These are phyloP conservation scores for Phalaenopsis equestris DNA, from an alignment of 106 monocot genomes.

Conservation along the genomic window DNA sequence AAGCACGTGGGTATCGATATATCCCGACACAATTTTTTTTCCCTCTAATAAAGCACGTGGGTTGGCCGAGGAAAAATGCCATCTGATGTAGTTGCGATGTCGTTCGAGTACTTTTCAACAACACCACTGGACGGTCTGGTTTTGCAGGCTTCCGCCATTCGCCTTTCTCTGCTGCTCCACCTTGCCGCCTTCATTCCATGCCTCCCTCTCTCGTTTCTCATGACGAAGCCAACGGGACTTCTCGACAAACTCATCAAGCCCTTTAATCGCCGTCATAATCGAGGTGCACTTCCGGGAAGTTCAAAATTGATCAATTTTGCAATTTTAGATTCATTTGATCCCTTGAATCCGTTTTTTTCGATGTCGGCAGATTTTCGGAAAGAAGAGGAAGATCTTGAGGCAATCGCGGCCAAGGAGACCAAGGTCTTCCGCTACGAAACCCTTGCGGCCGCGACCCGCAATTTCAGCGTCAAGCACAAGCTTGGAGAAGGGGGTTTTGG, in stretches of 20 bases:
- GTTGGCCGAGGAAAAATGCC: too few species aligned
- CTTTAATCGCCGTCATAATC: neutral
- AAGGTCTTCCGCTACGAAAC: slow-evolving; percentile 55
- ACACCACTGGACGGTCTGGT: too few species aligned
- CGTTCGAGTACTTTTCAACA: too few species aligned
- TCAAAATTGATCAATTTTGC: neutral
- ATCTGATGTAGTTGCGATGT: too few species aligned
- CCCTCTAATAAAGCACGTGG: too few species aligned
- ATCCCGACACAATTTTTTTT: too few species aligned
- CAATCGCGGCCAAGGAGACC: slow-evolving; percentile 61
- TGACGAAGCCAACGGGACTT: neutral
- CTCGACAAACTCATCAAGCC: neutral
- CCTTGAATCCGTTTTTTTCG: neutral
- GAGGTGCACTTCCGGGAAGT: neutral
- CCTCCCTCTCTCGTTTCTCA: neutral
- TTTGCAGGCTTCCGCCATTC: too few species aligned
- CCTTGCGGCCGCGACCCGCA: slow-evolving; percentile 46
- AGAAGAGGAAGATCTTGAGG: slow-evolving; percentile 46
- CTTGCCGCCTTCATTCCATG: neutral
- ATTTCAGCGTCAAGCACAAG: slow-evolving; percentile 49
- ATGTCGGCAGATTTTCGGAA: slow-evolving; percentile 1
- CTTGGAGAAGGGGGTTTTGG: slow-evolving; percentile 84
- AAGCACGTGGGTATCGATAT: too few species aligned
- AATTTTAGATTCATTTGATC: neutral
- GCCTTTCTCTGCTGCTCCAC: too few species aligned